phyloP scores from a whole-genome alignment of 257 asterid species.

The Salvia splendens region DNA sequence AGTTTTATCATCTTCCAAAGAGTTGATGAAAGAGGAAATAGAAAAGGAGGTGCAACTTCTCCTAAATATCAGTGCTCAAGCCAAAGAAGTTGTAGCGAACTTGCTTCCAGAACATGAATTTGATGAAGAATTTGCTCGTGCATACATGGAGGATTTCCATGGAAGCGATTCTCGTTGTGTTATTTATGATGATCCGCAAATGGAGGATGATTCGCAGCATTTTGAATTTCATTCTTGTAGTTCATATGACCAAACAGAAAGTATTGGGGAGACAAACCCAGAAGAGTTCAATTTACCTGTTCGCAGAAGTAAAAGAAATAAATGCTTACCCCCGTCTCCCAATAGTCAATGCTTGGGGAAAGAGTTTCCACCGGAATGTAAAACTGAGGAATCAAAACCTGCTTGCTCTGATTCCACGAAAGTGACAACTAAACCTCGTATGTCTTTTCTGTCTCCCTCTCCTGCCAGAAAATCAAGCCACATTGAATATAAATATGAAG shows the following conservation, averaged over 20 bases:
- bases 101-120: slow-evolving; percentile 48
- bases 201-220: slow-evolving; percentile 25
- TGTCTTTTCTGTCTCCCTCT: slow-evolving; percentile 29
- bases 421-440: slow-evolving; percentile 18
- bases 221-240: slow-evolving; percentile 30
- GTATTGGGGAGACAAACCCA: slow-evolving; percentile 61
- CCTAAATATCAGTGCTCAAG: slow-evolving; percentile 71
- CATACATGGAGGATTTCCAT: slow-evolving; percentile 59
- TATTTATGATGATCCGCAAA: slow-evolving; percentile 39
- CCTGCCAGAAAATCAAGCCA: slow-evolving; percentile 29
- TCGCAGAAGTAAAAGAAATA: slow-evolving; percentile 33
- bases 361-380: slow-evolving; percentile 22
- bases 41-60: slow-evolving; percentile 63
- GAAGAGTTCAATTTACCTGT: slow-evolving; percentile 31
- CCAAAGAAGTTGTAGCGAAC: slow-evolving; percentile 67
- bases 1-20: slow-evolving; percentile 31
- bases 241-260: slow-evolving; percentile 45
- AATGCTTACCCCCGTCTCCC: slow-evolving; percentile 37
- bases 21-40: slow-evolving; percentile 42
- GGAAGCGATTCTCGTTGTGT: slow-evolving; percentile 37
- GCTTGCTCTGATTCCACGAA: slow-evolving; percentile 24
- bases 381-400: slow-evolving; percentile 21
- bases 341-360: slow-evolving; percentile 22
- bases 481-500: slow-evolving; percentile 29
- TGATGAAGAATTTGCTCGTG: slow-evolving; percentile 66